phyloP scores from a whole-genome alignment of 2,329 filamentous ascomycete species.

The Rutstroemia sp. region DNA sequence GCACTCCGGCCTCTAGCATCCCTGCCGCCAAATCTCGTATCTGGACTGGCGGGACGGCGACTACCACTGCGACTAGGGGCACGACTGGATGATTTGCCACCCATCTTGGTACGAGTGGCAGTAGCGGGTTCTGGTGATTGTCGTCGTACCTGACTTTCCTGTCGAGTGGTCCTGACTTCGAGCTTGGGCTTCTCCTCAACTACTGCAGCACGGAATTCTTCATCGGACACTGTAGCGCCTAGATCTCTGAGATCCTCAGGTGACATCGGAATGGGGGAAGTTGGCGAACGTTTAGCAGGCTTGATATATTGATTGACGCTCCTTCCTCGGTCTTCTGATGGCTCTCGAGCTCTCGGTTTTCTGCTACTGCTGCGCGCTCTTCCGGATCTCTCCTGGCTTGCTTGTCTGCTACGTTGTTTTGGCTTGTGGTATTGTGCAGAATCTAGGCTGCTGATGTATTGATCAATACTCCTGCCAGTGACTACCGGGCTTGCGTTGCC shows the following conservation, averaged over 20 bases:
- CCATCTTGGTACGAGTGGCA: constrained; percentile 5
- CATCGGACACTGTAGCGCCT: constrained; percentile 32
- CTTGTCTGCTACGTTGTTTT: constrained; percentile 40
- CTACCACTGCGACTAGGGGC: constrained; percentile 34
- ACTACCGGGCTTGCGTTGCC: constrained; percentile 45
- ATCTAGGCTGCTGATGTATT: constrained; percentile 82
- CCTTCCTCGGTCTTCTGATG: constrained; percentile 65
- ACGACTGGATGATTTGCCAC: constrained; percentile 27
- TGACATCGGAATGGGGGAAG: constrained; percentile 90
- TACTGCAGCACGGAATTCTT: constrained; percentile 26
- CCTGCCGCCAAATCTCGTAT: constrained; percentile 23
- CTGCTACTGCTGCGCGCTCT: constrained; percentile 41
- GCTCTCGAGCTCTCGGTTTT: constrained; percentile 46
- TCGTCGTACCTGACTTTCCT: constrained; percentile 28
- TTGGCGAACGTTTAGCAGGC: constrained; percentile 77
- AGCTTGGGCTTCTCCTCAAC: constrained; percentile 17
- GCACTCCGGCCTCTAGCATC: constrained; percentile 55
- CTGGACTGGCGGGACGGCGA: constrained; percentile 31
- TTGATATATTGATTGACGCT: constrained; percentile 52
- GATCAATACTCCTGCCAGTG: constrained; percentile 63
- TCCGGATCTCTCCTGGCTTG: constrained; percentile 35
- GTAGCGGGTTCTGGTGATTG: constrained; percentile 23
- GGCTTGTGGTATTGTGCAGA: constrained; percentile 59
- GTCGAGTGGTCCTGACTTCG: constrained; percentile 30
- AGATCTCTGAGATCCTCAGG: constrained; percentile 72